These are phyloP conservation scores for Cordyceps militaris DNA, from an alignment of 2,329 filamentous ascomycete genomes.

Conservation along the genomic window DNA sequence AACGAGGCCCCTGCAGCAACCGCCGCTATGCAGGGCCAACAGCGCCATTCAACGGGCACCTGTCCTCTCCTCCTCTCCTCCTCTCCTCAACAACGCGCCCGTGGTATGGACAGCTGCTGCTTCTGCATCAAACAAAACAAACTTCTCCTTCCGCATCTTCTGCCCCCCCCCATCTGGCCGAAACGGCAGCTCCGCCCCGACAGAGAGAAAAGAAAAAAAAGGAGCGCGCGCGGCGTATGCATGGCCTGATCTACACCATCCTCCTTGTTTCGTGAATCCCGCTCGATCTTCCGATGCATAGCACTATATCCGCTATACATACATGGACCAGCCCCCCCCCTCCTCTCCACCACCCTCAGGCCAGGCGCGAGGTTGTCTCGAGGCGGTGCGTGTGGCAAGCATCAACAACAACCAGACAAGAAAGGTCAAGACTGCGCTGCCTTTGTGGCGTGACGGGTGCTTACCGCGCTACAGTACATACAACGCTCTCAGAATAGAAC, in stretches of 20 bases:
- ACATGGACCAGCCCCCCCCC: neutral
- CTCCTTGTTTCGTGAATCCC: neutral
- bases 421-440: too few species aligned
- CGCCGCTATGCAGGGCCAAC: neutral
- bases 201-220: neutral
- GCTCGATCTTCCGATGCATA: conserved; percentile 12
- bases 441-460: too few species aligned
- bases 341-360: too few species aligned
- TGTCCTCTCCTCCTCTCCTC: too few species aligned
- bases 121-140: neutral
- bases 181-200: neutral
- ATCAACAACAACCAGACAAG: too few species aligned
- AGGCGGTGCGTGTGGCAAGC: too few species aligned
- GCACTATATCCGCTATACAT: neutral
- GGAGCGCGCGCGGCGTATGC: neutral
- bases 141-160: neutral
- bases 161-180: neutral
- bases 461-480: too few species aligned
- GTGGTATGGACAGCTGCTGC: too few species aligned
- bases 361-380: too few species aligned
- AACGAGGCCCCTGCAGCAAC: neutral
- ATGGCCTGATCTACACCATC: conserved; percentile 9
- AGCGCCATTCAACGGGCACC: neutral
- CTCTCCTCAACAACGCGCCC: too few species aligned
- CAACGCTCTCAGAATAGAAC: neutral